A percentile compares a stretch with the other conserved stretches of the same genome.
Conservation (phyloP, 805 yeast species). For the Nakazawaea sp. region DNA sequence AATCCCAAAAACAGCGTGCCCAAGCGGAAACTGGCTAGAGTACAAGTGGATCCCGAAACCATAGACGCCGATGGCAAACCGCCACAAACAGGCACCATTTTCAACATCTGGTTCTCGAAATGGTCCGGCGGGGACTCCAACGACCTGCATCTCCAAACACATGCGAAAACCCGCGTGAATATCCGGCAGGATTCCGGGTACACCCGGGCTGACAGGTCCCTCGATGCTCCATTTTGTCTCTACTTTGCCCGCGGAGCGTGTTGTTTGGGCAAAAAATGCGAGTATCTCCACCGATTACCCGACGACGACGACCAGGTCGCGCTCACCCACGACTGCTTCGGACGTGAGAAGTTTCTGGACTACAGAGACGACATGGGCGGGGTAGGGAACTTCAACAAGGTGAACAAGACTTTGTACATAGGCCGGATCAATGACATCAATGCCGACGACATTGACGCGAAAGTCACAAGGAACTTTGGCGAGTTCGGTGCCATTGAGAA, state of each 20-base stretch:
- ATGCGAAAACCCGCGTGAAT: slow-evolving; percentile 54
- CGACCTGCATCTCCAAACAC: slow-evolving; percentile 29
- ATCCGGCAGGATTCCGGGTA: slow-evolving; percentile 63
- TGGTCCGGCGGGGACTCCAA: slow-evolving; percentile 77
- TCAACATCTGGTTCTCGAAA: slow-evolving; percentile 82
- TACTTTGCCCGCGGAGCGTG: slow-evolving; percentile 91
- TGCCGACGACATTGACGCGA: slow-evolving; percentile 29
- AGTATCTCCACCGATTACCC: slow-evolving; percentile 75
- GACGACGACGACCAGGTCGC: slow-evolving; percentile 48
- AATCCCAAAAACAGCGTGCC: no score
- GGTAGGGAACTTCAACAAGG: slow-evolving; percentile 67
- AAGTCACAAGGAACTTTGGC: slow-evolving; percentile 45
- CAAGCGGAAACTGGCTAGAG: slow-evolving; percentile 50
- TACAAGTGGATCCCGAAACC: slow-evolving; percentile 63
- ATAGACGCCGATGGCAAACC: slow-evolving; percentile 55
- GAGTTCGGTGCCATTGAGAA: slow-evolving; percentile 75
- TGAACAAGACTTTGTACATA: slow-evolving; percentile 72
- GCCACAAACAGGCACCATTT: slow-evolving; percentile 72
- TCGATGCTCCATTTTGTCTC: slow-evolving; percentile 50
- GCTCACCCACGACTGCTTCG: slow-evolving; percentile 80
- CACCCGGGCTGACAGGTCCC: slow-evolving; percentile 54
- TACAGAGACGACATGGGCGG: slow-evolving; percentile 94
- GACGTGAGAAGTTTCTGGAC: slow-evolving; percentile 76
- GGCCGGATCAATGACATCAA: slow-evolving; percentile 46
- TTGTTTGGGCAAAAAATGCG: slow-evolving; percentile 68